Conservation (phyloP, 2,329 filamentous ascomycete species). For the Clathrospora elynae region DNA sequence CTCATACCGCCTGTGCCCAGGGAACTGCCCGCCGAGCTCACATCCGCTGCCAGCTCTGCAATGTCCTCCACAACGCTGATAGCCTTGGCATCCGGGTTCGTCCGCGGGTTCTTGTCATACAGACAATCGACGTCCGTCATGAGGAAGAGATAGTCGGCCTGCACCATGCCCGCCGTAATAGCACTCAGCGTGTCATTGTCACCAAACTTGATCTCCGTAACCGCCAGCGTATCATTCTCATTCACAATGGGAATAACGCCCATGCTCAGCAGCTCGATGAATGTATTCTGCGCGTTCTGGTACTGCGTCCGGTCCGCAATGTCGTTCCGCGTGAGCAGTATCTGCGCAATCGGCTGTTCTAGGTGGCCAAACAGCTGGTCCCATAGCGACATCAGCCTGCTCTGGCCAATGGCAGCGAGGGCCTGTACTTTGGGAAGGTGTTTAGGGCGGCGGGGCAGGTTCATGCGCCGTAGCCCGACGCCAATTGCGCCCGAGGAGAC, state of each 20-base stretch:
- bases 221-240: slow-evolving; percentile 95
- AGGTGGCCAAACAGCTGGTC: slow-evolving; percentile 89
- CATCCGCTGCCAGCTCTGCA: slow-evolving; percentile 78
- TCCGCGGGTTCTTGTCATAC: slow-evolving; percentile 93
- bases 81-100: slow-evolving; percentile 80
- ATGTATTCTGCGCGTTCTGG: slow-evolving; percentile 94
- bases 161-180: slow-evolving; percentile 95
- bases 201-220: slow-evolving; percentile 98
- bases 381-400: slow-evolving; percentile 92
- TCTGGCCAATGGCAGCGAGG: slow-evolving; percentile 93
- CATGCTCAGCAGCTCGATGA: slow-evolving; percentile 87
- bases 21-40: slow-evolving; percentile 85
- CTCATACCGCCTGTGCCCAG: slow-evolving; percentile 96
- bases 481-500: slow-evolving; percentile 98
- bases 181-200: slow-evolving; percentile 98
- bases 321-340: slow-evolving; percentile 91
- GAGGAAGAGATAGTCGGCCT: slow-evolving; percentile 93
- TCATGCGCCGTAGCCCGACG: slow-evolving; percentile 88
- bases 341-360: slow-evolving; percentile 89
- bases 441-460: slow-evolving; percentile 84
- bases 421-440: slow-evolving; percentile 90
- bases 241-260: slow-evolving; percentile 98
- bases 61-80: slow-evolving; percentile 96
- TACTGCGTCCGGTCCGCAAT: slow-evolving; percentile 97
- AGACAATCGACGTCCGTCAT: slow-evolving; percentile 99